Base-by-base conservation (phyloP, 2,329 filamentous ascomycete genomes). In the Neodidymelliopsis sp. region DNA sequence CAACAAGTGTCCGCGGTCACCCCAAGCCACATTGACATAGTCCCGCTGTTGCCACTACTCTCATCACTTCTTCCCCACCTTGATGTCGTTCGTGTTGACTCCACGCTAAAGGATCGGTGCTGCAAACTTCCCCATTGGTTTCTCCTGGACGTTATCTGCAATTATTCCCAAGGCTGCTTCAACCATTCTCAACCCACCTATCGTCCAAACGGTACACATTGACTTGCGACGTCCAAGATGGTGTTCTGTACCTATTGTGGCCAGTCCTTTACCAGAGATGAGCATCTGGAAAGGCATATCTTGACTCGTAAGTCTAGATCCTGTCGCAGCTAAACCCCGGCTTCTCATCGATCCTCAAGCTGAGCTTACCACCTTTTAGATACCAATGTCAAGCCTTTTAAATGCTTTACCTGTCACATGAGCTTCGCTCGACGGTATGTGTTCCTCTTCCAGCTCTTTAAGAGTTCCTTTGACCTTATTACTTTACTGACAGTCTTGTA, bases 311-410 rank as follows among this genome's bases (percentile, higher is more conserved):
- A 53, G 76, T 71, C 12, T 20, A 12, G 31, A 44, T 30, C 24
- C 16, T 34, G 42, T 38, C 15, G 23, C 19, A 43, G 23, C 28
- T 19, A 48, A 27, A 33, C 43, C 31, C 12, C 25, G n/a, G 37
- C 18, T 30, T 16, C 19, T n/a, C 12, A 29, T 34, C n/a, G 18
- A 20, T 15, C 22, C 13, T 13, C 12, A n/a, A 30, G 29, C 53
- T 57, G 27, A 62, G 36, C 16, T 48, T 41, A 40, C 48, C 30
- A 50, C 36, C 19, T 6, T 13, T 20, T 57, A 80, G 77, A 81
- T 56, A 81, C 78, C 44, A 80, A 80, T 61, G 77, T 81, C n/a
- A 81, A 81, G 66, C 78, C 78, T 2, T 81, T 79, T 73, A 80
- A 80, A 68, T 81, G 78, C 65, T 79, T 78, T 51, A 80, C 76